These are phyloP conservation scores for Schizophyllum amplum DNA, from an alignment of 1,284 basidiomycete genomes.

Conservation along the genomic window DNA sequence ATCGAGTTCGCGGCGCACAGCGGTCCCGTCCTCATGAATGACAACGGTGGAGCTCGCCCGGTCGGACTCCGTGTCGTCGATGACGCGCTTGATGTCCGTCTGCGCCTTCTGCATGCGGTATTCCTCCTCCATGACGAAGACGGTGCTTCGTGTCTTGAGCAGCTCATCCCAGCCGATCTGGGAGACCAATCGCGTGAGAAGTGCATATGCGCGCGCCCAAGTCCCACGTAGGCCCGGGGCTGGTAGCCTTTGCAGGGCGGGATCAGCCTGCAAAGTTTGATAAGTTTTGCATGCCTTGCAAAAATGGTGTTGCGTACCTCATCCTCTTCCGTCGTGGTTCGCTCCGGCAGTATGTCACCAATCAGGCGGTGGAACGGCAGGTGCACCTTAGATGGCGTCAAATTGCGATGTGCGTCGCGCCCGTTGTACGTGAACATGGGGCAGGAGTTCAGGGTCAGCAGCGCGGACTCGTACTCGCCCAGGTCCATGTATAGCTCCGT, in stretches of 20 bases:
- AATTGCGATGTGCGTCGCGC: slow-evolving; percentile 85
- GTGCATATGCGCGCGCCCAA: slow-evolving; percentile 89
- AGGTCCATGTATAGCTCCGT: slow-evolving; percentile 93
- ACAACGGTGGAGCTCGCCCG: slow-evolving; percentile 24
- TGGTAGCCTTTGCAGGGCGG: slow-evolving; percentile 86
- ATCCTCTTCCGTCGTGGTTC: slow-evolving; percentile 73
- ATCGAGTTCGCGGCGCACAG: slow-evolving; percentile 34
- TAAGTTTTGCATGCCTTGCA: slow-evolving; percentile 1
- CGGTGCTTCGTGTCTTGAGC: slow-evolving; percentile 84
- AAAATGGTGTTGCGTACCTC: slow-evolving; percentile 41
- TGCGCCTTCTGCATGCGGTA: slow-evolving; percentile 84
- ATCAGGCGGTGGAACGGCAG: slow-evolving; percentile 84
- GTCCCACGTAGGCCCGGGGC: slow-evolving; percentile 93
- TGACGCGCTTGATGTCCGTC: slow-evolving; percentile 34
- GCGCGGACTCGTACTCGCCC: slow-evolving; percentile 81
- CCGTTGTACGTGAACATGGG: slow-evolving; percentile 99
- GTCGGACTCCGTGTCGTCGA: slow-evolving; percentile 11
- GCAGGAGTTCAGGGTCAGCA: slow-evolving; percentile 96
- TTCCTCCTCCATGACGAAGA: slow-evolving; percentile 99
- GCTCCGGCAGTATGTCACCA: slow-evolving; percentile 70
- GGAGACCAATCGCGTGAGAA: slow-evolving; percentile 84
- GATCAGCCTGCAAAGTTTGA: slow-evolving; percentile 61
- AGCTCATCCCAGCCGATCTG: slow-evolving; percentile 99
- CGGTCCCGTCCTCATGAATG: slow-evolving; percentile 52
- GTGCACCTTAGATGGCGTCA: slow-evolving; percentile 78